These are phyloP conservation scores for Tilletiopsis washingtonensis DNA, from an alignment of 1,284 basidiomycete genomes.

Conservation along the genomic window DNA sequence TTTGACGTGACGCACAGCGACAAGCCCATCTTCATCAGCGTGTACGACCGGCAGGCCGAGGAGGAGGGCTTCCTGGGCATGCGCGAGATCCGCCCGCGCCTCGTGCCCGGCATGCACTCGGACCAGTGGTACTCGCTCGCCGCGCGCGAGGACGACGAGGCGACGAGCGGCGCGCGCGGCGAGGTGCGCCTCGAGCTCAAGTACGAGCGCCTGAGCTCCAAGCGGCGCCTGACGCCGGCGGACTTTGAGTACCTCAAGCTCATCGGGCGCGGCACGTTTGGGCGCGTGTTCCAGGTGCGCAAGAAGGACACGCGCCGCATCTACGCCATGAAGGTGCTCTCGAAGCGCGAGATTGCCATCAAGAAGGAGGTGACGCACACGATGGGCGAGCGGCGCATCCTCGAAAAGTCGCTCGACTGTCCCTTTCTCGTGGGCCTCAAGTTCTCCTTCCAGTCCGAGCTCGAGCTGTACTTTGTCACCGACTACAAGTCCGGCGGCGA, in stretches of 20 bases:
- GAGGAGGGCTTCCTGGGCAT: constrained; percentile 82
- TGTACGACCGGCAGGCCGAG: constrained; percentile 83
- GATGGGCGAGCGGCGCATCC: constrained; percentile 97
- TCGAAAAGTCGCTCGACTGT: constrained; percentile 84
- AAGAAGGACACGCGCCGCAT: constrained; percentile 97
- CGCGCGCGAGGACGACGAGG: constrained; percentile 26
- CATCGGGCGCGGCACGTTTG: constrained; percentile 96
- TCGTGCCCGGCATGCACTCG: constrained; percentile 83
- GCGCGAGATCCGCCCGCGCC: constrained; percentile 78
- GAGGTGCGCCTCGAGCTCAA: constrained; percentile 92
- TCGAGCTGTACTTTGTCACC: constrained; percentile 91
- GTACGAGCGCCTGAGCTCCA: constrained; percentile 57
- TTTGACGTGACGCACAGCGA: constrained; percentile 81
- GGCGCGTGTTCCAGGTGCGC: constrained; percentile 93
- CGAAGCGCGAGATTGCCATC: constrained; percentile 95
- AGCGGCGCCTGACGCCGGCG: constrained; percentile 46
- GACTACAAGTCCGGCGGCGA: constrained; percentile 99
- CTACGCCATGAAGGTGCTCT: constrained; percentile 99
- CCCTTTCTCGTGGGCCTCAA: constrained; percentile 98
- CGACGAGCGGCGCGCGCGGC: constrained; percentile 50
- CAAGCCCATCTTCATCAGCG: constrained; percentile 76
- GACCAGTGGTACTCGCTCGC: constrained; percentile 93
- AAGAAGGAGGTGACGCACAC: constrained; percentile 99
- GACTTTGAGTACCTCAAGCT: constrained; percentile 99
- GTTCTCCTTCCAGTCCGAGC: constrained; percentile 94